Conservation (phyloP, 164 flowering plant species). For the Chimonanthus praecox region DNA sequence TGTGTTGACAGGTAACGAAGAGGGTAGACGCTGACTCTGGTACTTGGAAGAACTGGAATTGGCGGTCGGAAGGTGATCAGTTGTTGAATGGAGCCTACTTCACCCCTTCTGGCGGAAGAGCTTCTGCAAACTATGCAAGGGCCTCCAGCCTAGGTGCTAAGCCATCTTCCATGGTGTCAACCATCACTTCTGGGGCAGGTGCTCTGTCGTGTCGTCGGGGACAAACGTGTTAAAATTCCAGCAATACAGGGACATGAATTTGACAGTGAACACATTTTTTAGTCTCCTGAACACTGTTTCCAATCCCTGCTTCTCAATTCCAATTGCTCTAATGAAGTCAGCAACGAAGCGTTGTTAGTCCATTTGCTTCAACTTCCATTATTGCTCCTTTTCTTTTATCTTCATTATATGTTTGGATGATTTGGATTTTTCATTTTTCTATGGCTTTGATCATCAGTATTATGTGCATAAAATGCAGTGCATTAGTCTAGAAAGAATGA, state of each 20-base stretch:
- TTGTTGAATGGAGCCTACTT: constrained; percentile 90
- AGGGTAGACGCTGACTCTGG: constrained; percentile 55
- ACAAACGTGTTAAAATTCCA: constrained; percentile 35
- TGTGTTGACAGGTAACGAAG: constrained; percentile 67
- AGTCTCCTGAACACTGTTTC: constrained; percentile 7
- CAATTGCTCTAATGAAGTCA: constrained; percentile 31
- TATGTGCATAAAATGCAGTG: constrained; percentile 17
- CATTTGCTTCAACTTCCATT: constrained; percentile 2
- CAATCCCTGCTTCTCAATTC: constrained; percentile 32
- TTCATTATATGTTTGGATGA: constrained; percentile 20
- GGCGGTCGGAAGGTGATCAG: constrained; percentile 96
- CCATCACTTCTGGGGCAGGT: constrained; percentile 82
- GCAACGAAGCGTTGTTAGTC: constrained; percentile 59
- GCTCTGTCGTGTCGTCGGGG: constrained; percentile 68
- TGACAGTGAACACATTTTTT: constrained; percentile 56
- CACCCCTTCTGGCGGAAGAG: constrained; percentile 86
- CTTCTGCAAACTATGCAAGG: constrained; percentile 80
- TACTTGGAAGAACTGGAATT: constrained; percentile 78
- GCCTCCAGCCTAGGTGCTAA: constrained; percentile 95
- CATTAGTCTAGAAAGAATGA: not conserved
- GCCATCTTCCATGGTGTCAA: constrained; percentile 78
- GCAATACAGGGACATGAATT: not conserved
- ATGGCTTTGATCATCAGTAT: constrained; percentile 11
- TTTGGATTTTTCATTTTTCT: constrained; percentile 16
- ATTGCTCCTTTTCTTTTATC: constrained; percentile 2